Conservation (phyloP, 495 filamentous ascomycete genomes). For the Peziza echinospora region DNA sequence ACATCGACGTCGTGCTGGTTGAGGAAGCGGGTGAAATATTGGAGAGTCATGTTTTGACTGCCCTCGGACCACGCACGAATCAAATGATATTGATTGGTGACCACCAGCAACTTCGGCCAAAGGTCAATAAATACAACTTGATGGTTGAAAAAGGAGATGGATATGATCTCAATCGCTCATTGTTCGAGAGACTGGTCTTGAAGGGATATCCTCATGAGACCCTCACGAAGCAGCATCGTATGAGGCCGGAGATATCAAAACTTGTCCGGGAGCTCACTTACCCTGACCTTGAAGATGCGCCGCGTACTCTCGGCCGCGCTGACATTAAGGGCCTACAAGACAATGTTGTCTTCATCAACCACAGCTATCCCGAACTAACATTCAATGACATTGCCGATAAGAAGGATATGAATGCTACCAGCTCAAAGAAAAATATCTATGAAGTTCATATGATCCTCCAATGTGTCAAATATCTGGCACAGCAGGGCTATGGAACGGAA, state of each 20-base stretch:
- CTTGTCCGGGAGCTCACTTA: conserved; percentile 41
- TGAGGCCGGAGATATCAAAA: conserved; percentile 46
- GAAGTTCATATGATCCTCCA: conserved; percentile 48
- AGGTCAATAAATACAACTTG: conserved; percentile 41
- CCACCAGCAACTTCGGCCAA: conserved; percentile 55
- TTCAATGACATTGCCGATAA: conserved; percentile 26
- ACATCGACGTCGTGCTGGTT: conserved; percentile 37
- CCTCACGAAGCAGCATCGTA: conserved; percentile 43
- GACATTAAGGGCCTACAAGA: conserved; percentile 36
- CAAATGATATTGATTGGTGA: conserved; percentile 59
- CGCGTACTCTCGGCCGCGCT: conserved; percentile 29
- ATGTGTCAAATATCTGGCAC: conserved; percentile 47
- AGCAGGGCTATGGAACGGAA: conserved; percentile 51
- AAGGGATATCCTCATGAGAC: conserved; percentile 33
- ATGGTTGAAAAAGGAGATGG: conserved; percentile 45
- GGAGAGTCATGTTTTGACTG: conserved; percentile 47
- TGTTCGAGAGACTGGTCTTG: conserved; percentile 49
- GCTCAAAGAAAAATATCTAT: conserved; percentile 41
- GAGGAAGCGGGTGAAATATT: conserved; percentile 69
- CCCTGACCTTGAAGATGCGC: conserved; percentile 37
- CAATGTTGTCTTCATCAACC: conserved; percentile 45
- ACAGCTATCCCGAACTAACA: conserved; percentile 31
- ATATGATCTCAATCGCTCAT: conserved; percentile 45
- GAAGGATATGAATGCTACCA: conserved; percentile 27
- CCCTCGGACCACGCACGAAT: conserved; percentile 35